A percentile compares a stretch with the other conserved stretches of the same genome.
Evolutionary conservation across 768 basidiomycete genomes (phyloP).

Genomic region (Mycena floridula): DNA sequence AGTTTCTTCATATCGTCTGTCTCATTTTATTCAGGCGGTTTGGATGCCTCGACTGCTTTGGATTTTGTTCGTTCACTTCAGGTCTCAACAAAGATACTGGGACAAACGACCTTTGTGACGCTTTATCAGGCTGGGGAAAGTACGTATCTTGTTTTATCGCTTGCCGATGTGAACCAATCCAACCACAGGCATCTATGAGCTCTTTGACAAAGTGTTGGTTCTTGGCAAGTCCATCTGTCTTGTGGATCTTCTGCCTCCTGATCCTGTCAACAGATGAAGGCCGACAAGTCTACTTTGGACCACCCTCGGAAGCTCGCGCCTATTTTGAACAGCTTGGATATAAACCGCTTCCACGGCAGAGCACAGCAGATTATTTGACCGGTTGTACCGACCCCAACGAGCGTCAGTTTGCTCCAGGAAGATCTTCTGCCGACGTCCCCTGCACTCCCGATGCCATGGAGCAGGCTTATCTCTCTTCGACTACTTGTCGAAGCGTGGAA

Average conservation of each 20-base stretch:
- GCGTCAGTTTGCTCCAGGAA: slow-evolving; percentile 67
- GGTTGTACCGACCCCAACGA: slow-evolving; percentile 83
- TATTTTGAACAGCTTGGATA: slow-evolving; percentile 80
- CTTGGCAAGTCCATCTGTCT: too few species aligned
- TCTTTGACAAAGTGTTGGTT: slow-evolving; percentile 87
- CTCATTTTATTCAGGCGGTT: too few species aligned
- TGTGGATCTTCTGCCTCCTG: too few species aligned
- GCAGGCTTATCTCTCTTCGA: slow-evolving; percentile 48
- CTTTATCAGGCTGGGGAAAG: slow-evolving; percentile 83
- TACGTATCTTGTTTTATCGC: neutral
- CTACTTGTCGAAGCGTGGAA: slow-evolving; percentile 35
- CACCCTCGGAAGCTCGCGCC: slow-evolving; percentile 60
- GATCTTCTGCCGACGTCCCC: slow-evolving; percentile 52
- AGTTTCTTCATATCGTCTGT: too few species aligned
- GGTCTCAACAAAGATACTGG: slow-evolving; percentile 77
- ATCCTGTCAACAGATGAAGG: too few species aligned
- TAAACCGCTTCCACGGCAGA: slow-evolving; percentile 72
- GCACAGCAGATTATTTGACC: slow-evolving; percentile 80
- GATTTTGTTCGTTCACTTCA: slow-evolving; percentile 79
- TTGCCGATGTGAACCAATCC: neutral
- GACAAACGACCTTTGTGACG: slow-evolving; percentile 75
- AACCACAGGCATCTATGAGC: slow-evolving; percentile 43
- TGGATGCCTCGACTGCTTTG: slow-evolving; percentile 83
- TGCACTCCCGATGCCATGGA: slow-evolving; percentile 66
- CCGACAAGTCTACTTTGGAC: slow-evolving; percentile 77